A percentile compares a stretch with the other conserved stretches of the same genome.
Conservation (phyloP, 2,329 filamentous ascomycete species). For the Laburnicola sp. region DNA sequence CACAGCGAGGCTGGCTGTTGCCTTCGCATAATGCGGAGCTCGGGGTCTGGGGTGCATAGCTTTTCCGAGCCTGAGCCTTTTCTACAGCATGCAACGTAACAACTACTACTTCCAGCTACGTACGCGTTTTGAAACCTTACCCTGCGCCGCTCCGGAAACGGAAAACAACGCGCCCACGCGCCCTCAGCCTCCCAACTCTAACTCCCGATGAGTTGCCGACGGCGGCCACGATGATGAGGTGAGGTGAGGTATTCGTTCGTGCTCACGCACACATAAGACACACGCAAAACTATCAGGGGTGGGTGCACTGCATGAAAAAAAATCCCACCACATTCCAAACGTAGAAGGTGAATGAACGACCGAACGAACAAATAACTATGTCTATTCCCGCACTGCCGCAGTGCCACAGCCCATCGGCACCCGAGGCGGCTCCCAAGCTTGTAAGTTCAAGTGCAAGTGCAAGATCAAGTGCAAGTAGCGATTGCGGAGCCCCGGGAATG, state of each 20-base stretch:
- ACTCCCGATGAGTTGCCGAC: slow-evolving; percentile 19
- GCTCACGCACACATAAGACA: not conserved
- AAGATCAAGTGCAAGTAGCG: not conserved
- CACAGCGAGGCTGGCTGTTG: slow-evolving; percentile 17
- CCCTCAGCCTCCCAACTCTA: slow-evolving; percentile 3
- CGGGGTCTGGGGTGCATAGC: slow-evolving; percentile 25
- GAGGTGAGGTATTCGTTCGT: slow-evolving; percentile 7
- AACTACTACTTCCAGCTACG: no score
- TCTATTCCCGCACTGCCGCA: no score
- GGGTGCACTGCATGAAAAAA: slow-evolving; percentile 2
- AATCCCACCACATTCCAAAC: slow-evolving; percentile 9
- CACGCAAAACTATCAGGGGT: not conserved
- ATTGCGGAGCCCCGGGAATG: slow-evolving; percentile 15
- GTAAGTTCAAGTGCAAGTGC: no score
- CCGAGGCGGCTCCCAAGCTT: no score
- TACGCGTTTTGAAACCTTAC: slow-evolving; percentile 5
- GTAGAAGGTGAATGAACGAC: slow-evolving; percentile 18
- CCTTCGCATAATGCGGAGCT: slow-evolving; percentile 23
- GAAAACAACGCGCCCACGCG: not conserved
- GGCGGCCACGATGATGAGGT: slow-evolving; percentile 2
- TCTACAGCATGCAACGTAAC: no score
- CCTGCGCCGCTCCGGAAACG: slow-evolving; percentile 9
- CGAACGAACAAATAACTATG: no score
- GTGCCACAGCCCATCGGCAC: no score
- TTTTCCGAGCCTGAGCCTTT: not conserved